A percentile compares a stretch with the other conserved stretches of the same genome.
These are phyloP conservation scores for Castanopsis chinensis DNA, from an alignment of 306 rosid species.

Conservation along the genomic window DNA sequence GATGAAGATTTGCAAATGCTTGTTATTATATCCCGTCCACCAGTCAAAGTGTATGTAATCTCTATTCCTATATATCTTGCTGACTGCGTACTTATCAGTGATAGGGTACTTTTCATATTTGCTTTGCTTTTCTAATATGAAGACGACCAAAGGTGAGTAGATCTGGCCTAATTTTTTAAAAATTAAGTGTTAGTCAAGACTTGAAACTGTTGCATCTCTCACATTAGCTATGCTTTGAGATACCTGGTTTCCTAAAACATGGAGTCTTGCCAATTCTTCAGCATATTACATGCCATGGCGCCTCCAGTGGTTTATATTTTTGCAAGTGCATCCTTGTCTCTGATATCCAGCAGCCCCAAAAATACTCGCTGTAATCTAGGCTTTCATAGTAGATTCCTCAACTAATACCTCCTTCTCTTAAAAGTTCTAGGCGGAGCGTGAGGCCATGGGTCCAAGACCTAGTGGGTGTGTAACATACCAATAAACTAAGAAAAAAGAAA, in stretches of 20 bases:
- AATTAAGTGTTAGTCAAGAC: not conserved
- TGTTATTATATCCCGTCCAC: slow-evolving; percentile 80
- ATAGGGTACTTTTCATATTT: not conserved
- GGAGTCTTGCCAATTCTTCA: slow-evolving; percentile 9
- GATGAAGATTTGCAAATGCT: slow-evolving; percentile 81
- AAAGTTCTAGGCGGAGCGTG: not conserved
- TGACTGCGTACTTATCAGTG: not conserved
- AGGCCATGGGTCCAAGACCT: too few relatives aligned
- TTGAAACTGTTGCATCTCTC: not conserved
- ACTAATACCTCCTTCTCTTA: not conserved
- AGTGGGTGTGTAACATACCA: not conserved
- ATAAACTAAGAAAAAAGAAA: not conserved
- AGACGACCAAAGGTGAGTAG: not conserved
- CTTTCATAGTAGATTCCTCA: not conserved
- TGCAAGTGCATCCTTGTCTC: not conserved
- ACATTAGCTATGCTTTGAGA: not conserved
- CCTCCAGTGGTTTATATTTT: not conserved
- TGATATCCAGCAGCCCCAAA: not conserved
- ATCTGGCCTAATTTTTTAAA: not conserved
- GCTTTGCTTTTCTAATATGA: not conserved
- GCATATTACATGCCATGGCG: slow-evolving; percentile 11
- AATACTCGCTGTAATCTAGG: not conserved
- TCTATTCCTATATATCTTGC: slow-evolving; percentile 25
- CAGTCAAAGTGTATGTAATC: slow-evolving; percentile 73
- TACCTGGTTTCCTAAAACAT: not conserved